Evolutionary conservation across 306 rosid species (phyloP).

Genomic region (Vachellia pachyceras): DNA sequence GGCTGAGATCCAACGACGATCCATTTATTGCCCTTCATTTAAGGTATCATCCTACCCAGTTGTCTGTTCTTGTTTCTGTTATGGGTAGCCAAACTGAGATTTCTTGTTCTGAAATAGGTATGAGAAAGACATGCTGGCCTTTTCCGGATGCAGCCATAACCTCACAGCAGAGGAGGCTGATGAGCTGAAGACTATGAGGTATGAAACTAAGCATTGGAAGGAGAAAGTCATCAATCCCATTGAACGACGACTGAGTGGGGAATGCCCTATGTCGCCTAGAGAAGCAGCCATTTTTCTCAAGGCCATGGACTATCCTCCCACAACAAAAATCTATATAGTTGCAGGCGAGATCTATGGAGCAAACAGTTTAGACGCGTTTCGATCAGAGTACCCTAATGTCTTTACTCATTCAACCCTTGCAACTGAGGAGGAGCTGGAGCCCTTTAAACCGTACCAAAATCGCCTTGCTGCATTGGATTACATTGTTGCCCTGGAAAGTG

Average conservation of each 20-base stretch:
- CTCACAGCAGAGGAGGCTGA: slow-evolving; percentile 73
- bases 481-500: slow-evolving; percentile 86
- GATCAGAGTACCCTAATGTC: slow-evolving; percentile 74
- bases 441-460: slow-evolving; percentile 80
- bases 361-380: slow-evolving; percentile 77
- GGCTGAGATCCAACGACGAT: slow-evolving; percentile 76
- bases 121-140: slow-evolving; percentile 99
- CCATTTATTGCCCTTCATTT: slow-evolving; percentile 91
- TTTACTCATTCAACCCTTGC: slow-evolving; percentile 85
- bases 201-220: slow-evolving; percentile 94
- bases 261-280: slow-evolving; percentile 96
- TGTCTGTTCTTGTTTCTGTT: background rate
- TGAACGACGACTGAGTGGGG: slow-evolving; percentile 73
- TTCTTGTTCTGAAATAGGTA: slow-evolving; percentile 57
- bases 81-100: background rate
- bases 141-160: slow-evolving; percentile 96
- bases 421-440: slow-evolving; percentile 77
- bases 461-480: slow-evolving; percentile 97
- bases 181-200: slow-evolving; percentile 91
- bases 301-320: slow-evolving; percentile 95
- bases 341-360: slow-evolving; percentile 91
- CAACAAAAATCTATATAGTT: slow-evolving; percentile 93
- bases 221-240: slow-evolving; percentile 87
- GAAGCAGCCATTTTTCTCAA: slow-evolving; percentile 93
- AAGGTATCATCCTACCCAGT: slow-evolving; percentile 50